Base-by-base conservation (phyloP, 805 yeast genomes). In the Wickerhamiella cacticola region DNA sequence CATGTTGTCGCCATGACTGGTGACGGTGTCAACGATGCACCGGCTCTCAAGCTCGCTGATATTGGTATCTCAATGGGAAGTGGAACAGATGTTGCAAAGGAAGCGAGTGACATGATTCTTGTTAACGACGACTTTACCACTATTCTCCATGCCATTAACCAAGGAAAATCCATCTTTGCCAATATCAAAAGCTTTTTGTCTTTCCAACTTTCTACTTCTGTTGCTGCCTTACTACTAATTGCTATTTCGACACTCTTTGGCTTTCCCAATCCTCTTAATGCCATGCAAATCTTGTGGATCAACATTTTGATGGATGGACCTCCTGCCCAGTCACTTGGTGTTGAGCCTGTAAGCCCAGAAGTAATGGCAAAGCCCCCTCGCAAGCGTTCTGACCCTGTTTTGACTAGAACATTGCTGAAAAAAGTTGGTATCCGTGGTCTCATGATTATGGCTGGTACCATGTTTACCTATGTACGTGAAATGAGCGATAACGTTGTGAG, bases 1-100 rank as follows among this genome's bases (percentile, higher is more conserved):
- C 95, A 89, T 63, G 79, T 89, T 53, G 97, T 89, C 46, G 98
- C 96, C 21, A 88, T 89, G 96, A 88, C 97, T n/a, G 98, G 98
- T 56, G 97, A 88, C 66, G 97, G 97, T 67, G 96, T 89, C 12
- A 88, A 88, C 63, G 97, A 88, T 70, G 97, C 97, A 0, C 97
- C 97, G n/a, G 96, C 97, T 4, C 72, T 89, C 57, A 88, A 89
- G 62, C 72, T 88, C 56, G 96, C 97, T 2, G 96, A 88, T 66
- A 88, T 88, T 56, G 97, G 97, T 59, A 85, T 89, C 56, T 80
- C 95, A 12, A 87, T 88, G 73, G 71, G 71, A 0, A 80, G 82
- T 69, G 98, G 98, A 51, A 92, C 97, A 0, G 98, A 89, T 65
- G 98, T 89, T 35, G 98, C 98, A 43, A 89, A 89, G 60, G 98